These are phyloP conservation scores for Phlebopus sp. DNA, from an alignment of 1,284 basidiomycete genomes.

Conservation along the genomic window DNA sequence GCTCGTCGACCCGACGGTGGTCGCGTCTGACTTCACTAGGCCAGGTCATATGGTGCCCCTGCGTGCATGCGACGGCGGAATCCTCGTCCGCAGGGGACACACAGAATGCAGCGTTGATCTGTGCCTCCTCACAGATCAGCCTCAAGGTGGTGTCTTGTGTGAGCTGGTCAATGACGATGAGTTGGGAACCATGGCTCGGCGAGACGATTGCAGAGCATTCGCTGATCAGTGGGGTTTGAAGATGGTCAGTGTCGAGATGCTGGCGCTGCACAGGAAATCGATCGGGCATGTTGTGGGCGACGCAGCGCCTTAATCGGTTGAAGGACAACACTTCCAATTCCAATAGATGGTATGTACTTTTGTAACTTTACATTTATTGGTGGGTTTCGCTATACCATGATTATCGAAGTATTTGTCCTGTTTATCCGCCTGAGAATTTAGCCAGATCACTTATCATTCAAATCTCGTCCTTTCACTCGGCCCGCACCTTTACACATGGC, in stretches of 20 bases:
- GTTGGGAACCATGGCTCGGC: conserved; percentile 92
- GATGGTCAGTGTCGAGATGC: conserved; percentile 91
- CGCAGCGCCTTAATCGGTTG: not conserved
- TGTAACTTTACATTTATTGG: too few species aligned
- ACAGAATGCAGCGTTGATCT: conserved; percentile 92
- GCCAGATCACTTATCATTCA: too few species aligned
- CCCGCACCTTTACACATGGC: too few species aligned
- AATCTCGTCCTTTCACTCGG: too few species aligned
- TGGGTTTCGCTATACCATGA: too few species aligned
- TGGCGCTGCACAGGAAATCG: conserved; percentile 42
- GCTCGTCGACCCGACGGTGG: conserved; percentile 62
- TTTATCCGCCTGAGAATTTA: too few species aligned
- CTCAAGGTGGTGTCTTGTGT: conserved; percentile 85
- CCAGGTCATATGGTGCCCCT: conserved; percentile 97
- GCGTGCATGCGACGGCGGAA: conserved; percentile 83
- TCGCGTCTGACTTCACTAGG: conserved; percentile 79
- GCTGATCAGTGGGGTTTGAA: conserved; percentile 91
- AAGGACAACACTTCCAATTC: too few species aligned
- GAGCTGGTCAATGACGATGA: conserved; percentile 93
- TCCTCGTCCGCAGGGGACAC: conserved; percentile 84
- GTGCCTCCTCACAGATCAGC: conserved; percentile 76
- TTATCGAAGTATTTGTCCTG: too few species aligned
- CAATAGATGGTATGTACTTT: too few species aligned
- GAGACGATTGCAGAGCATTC: conserved; percentile 91
- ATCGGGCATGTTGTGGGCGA: not conserved